A percentile compares a stretch with the other conserved stretches of the same genome.
Evolutionary conservation across 2,329 filamentous ascomycete genomes (phyloP).

Genomic region (Arachnomyces sp.): DNA sequence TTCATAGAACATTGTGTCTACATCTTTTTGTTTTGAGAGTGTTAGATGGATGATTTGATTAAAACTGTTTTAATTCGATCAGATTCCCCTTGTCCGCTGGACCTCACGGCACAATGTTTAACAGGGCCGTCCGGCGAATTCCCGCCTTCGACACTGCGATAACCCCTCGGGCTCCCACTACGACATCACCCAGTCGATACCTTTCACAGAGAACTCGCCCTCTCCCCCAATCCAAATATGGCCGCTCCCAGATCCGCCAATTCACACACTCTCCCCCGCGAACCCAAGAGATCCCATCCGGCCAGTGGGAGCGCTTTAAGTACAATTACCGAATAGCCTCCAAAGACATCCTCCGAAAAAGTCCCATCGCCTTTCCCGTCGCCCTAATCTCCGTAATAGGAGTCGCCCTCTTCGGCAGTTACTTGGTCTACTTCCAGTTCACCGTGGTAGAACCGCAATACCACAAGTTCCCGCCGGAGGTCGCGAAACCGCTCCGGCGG

Average conservation of each 20-base stretch:
- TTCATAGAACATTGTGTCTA: background rate
- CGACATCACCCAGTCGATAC: conserved; percentile 11
- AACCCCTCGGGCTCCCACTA: conserved; percentile 4
- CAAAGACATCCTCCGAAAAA: conserved; percentile 34
- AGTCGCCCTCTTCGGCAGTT: conserved; percentile 27
- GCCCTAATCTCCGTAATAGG: conserved; percentile 32
- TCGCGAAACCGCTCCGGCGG: conserved; percentile 58
- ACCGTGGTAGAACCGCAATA: conserved; percentile 34
- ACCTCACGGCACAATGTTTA: conserved; percentile 15
- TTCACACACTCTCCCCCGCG: background rate
- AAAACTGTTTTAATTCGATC: too few relatives aligned
- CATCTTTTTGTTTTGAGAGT: background rate
- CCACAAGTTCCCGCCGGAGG: conserved; percentile 36
- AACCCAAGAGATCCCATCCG: conserved; percentile 15
- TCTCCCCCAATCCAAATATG: conserved; percentile 7
- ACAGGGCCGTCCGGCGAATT: conserved; percentile 21
- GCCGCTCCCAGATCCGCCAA: conserved; percentile 6
- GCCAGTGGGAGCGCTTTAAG: conserved; percentile 23
- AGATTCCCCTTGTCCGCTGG: conserved; percentile 1
- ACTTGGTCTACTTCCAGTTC: conserved; percentile 37
- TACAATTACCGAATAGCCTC: conserved; percentile 28
- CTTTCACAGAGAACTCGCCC: conserved; percentile 5
- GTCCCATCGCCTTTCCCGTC: conserved; percentile 34
- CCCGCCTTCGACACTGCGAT: conserved; percentile 14
- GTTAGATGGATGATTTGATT: background rate